Base-by-base conservation (phyloP, 2,329 filamentous ascomycete species). In the Phyllosticta paracitricarpa region DNA sequence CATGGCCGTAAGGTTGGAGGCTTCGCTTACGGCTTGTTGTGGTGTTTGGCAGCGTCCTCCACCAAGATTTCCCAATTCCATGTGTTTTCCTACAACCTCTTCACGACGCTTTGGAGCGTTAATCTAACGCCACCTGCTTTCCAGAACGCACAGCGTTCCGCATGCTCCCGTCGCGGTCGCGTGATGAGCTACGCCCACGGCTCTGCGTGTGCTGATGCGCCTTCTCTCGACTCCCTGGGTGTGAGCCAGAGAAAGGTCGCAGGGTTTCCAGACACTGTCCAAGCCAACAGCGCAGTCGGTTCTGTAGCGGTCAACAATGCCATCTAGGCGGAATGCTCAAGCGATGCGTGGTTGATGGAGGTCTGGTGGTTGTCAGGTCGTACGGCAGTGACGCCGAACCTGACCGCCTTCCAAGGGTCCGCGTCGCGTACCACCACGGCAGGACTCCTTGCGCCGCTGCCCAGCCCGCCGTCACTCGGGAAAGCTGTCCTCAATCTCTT, bases 371-470 rank as follows among this genome's bases (percentile, higher is more conserved):
- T 7, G 40, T n/a, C 14, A 40, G 10, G 40, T 17, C 40, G 17
- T 8, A 1, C 12, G 4, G 8, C 35, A n/a, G 12, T 48, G 14
- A n/a, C 19, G 19, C 14, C 14, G 40, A 22, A 1, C 17, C 40
- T 48, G 12, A 17, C 40, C 40, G 40, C 40, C 40, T 6, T 48
- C 40, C 40, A 48, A 48, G 17, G 40, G 40, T 6, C 40, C 40
- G 40, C 40, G 40, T 48, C 40, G 40, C 40, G 40, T 48, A 48
- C 40, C n/a, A 48, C 40, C 40, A 61, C 26, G 54, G 53, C 40
- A 61, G 40, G 48, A 57, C 59, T 61, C 59, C 59, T 57, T 61
- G 59, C 57, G 57, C 59, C 58, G 55, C 56, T 61, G 59, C 59
- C 59, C 56, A 54, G 59, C 48, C 40, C 40, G 40, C 40, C 40